phyloP scores from a whole-genome alignment of 2,329 filamentous ascomycete genomes.

The Colletotrichum australisinense region DNA sequence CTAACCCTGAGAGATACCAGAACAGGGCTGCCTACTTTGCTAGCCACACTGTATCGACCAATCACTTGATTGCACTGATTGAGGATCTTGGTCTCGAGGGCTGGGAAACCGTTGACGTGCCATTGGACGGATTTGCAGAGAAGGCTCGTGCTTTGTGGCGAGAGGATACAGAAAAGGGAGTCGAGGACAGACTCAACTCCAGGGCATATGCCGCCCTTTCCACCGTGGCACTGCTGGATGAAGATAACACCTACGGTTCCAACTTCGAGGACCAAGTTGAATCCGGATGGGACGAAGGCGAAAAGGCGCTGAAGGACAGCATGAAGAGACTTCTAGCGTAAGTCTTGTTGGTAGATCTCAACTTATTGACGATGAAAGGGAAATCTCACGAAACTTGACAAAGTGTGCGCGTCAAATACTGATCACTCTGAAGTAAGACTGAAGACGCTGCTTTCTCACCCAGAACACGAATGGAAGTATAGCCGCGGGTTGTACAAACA shows the following conservation, averaged over 20 bases:
- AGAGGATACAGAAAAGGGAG: slow-evolving; percentile 9
- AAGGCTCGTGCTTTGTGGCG: slow-evolving; percentile 19
- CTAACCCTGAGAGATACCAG: neutral
- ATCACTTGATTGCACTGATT: slow-evolving; percentile 12
- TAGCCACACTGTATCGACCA: slow-evolving; percentile 26
- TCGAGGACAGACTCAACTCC: slow-evolving; percentile 21
- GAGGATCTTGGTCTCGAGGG: neutral
- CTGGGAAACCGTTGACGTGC: neutral
- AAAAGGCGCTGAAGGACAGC: neutral
- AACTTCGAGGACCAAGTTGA: slow-evolving; percentile 30
- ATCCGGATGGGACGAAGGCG: slow-evolving; percentile 18
- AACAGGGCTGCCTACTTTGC: slow-evolving; percentile 24
- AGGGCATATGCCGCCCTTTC: slow-evolving; percentile 30
- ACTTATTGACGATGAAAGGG: fast-evolving
- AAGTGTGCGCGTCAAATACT: neutral
- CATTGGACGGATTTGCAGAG: neutral
- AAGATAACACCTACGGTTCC: slow-evolving; percentile 32
- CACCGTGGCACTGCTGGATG: slow-evolving; percentile 32
- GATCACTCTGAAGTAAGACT: too few relatives aligned
- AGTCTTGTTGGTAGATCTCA: neutral
- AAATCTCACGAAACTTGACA: neutral
- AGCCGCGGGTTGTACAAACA: too few relatives aligned
- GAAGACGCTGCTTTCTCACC: too few relatives aligned
- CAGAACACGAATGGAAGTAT: too few relatives aligned
- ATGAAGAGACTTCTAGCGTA: neutral